These are phyloP conservation scores for Coprinopsis strossmayeri DNA, from an alignment of 768 basidiomycete species.

Conservation along the genomic window DNA sequence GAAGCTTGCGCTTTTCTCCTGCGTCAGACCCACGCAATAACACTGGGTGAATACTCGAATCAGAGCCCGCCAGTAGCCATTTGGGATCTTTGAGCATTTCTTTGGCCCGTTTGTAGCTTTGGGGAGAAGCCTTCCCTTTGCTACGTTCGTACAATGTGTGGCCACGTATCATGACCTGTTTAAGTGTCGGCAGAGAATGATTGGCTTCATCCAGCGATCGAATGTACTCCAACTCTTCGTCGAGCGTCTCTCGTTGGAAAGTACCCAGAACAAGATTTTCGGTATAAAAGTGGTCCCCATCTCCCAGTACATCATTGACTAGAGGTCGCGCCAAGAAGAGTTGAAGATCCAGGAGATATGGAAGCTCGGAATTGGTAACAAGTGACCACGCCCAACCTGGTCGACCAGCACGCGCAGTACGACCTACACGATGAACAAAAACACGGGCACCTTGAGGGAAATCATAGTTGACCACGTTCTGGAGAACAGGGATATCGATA, in stretches of 20 bases:
- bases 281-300: conserved; percentile 58
- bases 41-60: conserved; percentile 69
- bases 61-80: conserved; percentile 64
- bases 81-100: conserved; percentile 69
- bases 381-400: conserved; percentile 98
- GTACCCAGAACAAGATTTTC: conserved; percentile 75
- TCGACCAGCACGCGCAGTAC: conserved; percentile 92
- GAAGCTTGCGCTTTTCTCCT: conserved; percentile 31
- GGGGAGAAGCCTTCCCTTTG: conserved; percentile 81
- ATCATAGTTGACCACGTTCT: conserved; percentile 97
- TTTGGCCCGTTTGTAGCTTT: conserved; percentile 86
- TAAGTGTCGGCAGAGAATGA: conserved; percentile 56
- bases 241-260: conserved; percentile 72
- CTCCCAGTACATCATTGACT: conserved; percentile 38
- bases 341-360: conserved; percentile 88
- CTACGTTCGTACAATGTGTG: conserved; percentile 93
- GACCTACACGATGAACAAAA: conserved; percentile 94
- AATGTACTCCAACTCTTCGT: conserved; percentile 81
- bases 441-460: conserved; percentile 92
- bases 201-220: conserved; percentile 57
- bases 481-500: conserved; percentile 94
- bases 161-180: conserved; percentile 82
- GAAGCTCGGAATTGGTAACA: conserved; percentile 77
- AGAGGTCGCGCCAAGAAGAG: conserved; percentile 84
- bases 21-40: conserved; percentile 36